These are phyloP conservation scores for Dicorynia guianensis DNA, from an alignment of 306 rosid species.

Conservation along the genomic window DNA sequence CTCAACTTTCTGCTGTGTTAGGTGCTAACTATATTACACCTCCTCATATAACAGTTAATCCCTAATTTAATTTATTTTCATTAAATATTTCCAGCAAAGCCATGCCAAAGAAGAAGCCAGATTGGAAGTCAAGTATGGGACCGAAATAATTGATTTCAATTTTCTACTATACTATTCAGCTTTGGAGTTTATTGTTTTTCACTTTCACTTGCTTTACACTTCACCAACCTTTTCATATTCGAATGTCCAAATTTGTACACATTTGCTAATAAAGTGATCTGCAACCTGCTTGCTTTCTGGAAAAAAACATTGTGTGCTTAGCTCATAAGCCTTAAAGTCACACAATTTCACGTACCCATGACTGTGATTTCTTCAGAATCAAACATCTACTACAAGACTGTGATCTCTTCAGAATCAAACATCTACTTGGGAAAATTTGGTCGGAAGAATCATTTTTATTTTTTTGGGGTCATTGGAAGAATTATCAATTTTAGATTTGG, in stretches of 20 bases:
- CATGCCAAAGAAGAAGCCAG: conserved; percentile 23
- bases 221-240: too few relatives aligned
- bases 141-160: conserved; percentile 33
- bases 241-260: not conserved
- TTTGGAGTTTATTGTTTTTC: too few relatives aligned
- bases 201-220: too few relatives aligned
- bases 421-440: not conserved
- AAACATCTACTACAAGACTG: too few relatives aligned
- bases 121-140: conserved; percentile 42
- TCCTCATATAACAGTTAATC: too few relatives aligned
- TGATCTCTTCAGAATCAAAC: not conserved
- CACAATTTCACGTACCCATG: not conserved
- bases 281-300: conserved; percentile 27
- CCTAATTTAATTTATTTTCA: too few relatives aligned
- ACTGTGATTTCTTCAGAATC: too few relatives aligned
- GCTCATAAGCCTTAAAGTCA: not conserved
- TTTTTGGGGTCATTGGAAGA: too few relatives aligned
- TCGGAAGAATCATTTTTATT: conserved; percentile 1
- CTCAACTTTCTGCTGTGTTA: too few relatives aligned
- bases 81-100: not conserved
- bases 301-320: not conserved
- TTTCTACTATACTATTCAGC: not conserved
- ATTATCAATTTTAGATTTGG: conserved; percentile 19
- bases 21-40: too few relatives aligned
- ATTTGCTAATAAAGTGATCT: too few relatives aligned